Conservation (phyloP, 306 rosid species). For the Vigna unguiculata region DNA sequence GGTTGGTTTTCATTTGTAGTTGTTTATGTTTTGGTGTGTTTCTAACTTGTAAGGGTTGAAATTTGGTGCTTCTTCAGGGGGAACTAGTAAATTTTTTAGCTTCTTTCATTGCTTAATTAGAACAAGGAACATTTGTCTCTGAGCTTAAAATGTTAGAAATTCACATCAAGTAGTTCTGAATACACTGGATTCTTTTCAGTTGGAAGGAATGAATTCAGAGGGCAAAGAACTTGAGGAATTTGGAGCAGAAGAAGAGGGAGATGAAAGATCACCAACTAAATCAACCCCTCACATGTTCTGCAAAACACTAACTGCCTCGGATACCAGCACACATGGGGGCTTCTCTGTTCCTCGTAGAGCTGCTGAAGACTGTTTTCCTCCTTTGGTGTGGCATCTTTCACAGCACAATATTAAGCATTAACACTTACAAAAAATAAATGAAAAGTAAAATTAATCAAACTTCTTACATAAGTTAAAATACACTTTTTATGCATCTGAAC, state of each 20-base stretch:
- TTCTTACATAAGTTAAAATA: background rate
- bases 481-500: background rate
- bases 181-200: constrained; percentile 52
- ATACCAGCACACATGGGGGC: constrained; percentile 98
- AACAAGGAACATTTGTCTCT: constrained; percentile 20
- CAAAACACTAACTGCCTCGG: constrained; percentile 98
- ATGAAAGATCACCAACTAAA: constrained; percentile 77
- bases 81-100: constrained; percentile 15
- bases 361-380: constrained; percentile 98
- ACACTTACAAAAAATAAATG: background rate
- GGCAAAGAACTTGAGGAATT: constrained; percentile 76
- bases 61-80: constrained; percentile 16
- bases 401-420: background rate
- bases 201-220: constrained; percentile 59
- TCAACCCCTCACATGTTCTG: constrained; percentile 99
- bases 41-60: constrained; percentile 23
- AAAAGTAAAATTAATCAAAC: background rate
- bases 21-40: constrained; percentile 40
- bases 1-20: constrained; percentile 58
- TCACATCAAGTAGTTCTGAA: constrained; percentile 22
- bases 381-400: constrained; percentile 67
- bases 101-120: constrained; percentile 33
- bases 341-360: constrained; percentile 99
- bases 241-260: constrained; percentile 68
- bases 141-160: constrained; percentile 38